phyloP scores from a whole-genome alignment of 352 stramenopile genomes.

The Globisporangium viniferum region DNA sequence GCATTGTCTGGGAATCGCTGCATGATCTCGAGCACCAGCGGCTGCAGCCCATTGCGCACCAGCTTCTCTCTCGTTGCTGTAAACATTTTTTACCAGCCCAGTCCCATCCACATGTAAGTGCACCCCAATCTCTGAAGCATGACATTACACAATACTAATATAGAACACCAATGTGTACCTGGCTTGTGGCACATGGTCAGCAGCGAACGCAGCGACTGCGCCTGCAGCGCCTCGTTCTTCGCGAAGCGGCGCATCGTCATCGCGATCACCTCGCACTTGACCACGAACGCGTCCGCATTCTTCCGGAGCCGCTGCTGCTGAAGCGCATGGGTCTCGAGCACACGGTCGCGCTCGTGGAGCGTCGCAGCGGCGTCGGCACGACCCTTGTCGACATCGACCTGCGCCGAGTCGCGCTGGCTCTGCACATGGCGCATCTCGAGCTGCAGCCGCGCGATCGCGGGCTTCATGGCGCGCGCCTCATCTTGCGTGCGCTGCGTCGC shows the following conservation, averaged over 20 bases:
- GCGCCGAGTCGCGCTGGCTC: conserved; percentile 2
- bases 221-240: conserved; percentile 24
- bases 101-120: neutral
- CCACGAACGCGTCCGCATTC: conserved; percentile 13
- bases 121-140: neutral
- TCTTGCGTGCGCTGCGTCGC: neutral
- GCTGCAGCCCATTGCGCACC: conserved; percentile 23
- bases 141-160: neutral
- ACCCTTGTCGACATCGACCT: conserved; percentile 21
- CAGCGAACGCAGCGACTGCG: conserved; percentile 20
- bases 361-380: neutral
- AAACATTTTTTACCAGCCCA: neutral
- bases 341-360: conserved; percentile 14
- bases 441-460: conserved; percentile 22
- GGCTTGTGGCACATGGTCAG: conserved; percentile 10
- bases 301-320: conserved; percentile 9
- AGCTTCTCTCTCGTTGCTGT: conserved; percentile 20
- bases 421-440: conserved; percentile 19
- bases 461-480: conserved; percentile 11
- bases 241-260: conserved; percentile 25
- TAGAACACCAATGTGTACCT: neutral
- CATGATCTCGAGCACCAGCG: conserved; percentile 23
- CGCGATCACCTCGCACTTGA: conserved; percentile 29
- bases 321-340: conserved; percentile 9
- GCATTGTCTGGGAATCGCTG: conserved; percentile 17